Percentiles rank a stretch among this genome's conserved stretches.
Conservation (phyloP, 2,329 filamentous ascomycete species). For the Volutella citrinella region DNA sequence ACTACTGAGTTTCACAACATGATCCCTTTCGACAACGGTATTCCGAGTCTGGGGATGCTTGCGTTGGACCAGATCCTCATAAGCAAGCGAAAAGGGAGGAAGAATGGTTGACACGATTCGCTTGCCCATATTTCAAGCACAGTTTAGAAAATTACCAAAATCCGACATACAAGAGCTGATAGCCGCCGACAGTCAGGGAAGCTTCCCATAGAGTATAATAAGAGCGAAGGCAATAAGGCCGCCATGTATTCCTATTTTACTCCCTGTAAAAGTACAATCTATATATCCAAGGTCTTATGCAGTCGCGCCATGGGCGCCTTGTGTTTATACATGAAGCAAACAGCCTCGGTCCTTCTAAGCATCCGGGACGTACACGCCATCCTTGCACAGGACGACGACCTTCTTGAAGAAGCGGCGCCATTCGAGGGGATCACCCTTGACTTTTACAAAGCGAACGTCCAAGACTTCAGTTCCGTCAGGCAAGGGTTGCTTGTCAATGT, state of each 20-base stretch:
- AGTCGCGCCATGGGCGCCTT: no score
- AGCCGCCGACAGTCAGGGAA: no score
- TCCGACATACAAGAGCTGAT: slow-evolving; percentile 10
- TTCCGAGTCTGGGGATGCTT: no score
- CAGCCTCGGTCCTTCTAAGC: no score
- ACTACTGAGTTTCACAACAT: no score
- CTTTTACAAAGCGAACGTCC: slow-evolving; percentile 89
- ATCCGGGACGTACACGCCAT: slow-evolving; percentile 65
- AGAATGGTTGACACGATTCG: slow-evolving; percentile 5
- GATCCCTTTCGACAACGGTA: no score
- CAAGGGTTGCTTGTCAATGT: slow-evolving; percentile 64
- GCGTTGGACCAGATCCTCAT: neutral
- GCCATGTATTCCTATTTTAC: no score
- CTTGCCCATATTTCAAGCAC: slow-evolving; percentile 18
- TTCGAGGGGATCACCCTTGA: slow-evolving; percentile 92
- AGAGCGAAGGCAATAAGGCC: no score
- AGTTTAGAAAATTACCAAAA: slow-evolving; percentile 6
- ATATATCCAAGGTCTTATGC: no score
- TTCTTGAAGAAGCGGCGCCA: slow-evolving; percentile 98
- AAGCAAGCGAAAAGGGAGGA: slow-evolving; percentile 3
- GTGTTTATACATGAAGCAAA: no score
- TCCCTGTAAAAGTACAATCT: no score
- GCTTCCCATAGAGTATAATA: slow-evolving; percentile 15
- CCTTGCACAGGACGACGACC: slow-evolving; percentile 82
- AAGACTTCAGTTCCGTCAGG: slow-evolving; percentile 60